These are phyloP conservation scores for Pseudopediastrum boryanum DNA, from an alignment of 139 green algal species.

Conservation along the genomic window DNA sequence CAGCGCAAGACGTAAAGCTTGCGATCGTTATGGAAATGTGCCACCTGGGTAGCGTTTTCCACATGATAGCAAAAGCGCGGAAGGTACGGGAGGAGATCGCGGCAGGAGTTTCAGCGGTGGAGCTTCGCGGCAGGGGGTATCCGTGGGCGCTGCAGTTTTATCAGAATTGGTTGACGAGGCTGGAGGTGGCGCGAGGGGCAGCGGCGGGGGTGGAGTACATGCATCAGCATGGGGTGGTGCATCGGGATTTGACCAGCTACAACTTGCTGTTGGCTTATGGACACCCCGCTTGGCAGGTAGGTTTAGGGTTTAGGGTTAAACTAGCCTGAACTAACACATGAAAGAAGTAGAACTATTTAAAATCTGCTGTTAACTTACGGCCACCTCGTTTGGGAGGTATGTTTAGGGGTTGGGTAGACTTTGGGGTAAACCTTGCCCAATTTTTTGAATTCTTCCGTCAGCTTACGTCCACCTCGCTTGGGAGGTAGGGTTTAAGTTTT, in stretches of 20 bases:
- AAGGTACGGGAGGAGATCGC: conserved; percentile 17
- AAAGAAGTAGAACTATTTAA: too few relatives aligned
- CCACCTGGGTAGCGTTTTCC: conserved; percentile 46
- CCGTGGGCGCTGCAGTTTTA: conserved; percentile 30
- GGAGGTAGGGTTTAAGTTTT: neutral
- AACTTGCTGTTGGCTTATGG: conserved; percentile 67
- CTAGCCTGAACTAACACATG: neutral
- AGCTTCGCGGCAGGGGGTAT: conserved; percentile 11
- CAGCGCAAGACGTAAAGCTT: conserved; percentile 27
- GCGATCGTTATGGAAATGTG: conserved; percentile 61
- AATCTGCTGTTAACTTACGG: too few relatives aligned
- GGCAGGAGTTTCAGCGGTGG: neutral
- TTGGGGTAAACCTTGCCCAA: too few relatives aligned
- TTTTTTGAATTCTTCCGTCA: too few relatives aligned
- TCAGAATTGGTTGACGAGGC: conserved; percentile 23
- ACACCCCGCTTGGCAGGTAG: conserved; percentile 19
- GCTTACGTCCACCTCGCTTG: too few relatives aligned
- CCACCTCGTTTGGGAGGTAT: too few relatives aligned
- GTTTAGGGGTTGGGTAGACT: too few relatives aligned
- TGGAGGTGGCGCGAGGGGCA: conserved; percentile 34
- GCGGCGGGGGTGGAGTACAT: conserved; percentile 70
- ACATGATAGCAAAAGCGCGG: conserved; percentile 42
- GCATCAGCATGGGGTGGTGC: conserved; percentile 52
- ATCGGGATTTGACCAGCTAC: conserved; percentile 70
- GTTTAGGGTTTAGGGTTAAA: too few relatives aligned